Conservation (phyloP, 148 eudicot species). For the Rhododendron williamsianum region DNA sequence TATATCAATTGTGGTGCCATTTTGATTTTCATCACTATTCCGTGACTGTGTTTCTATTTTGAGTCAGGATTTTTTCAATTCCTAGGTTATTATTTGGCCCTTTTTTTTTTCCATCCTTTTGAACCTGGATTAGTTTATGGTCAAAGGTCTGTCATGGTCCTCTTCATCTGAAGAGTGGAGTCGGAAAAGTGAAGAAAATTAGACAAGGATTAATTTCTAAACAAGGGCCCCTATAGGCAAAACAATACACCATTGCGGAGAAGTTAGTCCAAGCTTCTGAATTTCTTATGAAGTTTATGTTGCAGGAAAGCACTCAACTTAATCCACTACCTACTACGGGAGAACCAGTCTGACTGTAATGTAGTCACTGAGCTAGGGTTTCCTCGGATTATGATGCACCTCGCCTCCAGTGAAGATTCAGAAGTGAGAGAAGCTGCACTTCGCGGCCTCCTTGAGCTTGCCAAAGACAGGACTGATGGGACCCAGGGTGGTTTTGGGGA, state of each 20-base stretch:
- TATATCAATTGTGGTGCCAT: background rate
- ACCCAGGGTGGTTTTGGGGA: conserved; percentile 20
- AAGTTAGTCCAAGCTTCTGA: background rate
- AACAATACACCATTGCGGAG: background rate
- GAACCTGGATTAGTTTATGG: background rate
- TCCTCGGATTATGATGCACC: conserved; percentile 73
- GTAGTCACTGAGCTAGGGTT: conserved; percentile 68
- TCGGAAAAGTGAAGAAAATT: background rate
- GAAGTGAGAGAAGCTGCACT: conserved; percentile 86
- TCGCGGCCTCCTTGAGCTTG: conserved; percentile 63
- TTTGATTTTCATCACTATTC: background rate
- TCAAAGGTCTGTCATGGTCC: background rate
- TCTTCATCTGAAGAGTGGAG: background rate
- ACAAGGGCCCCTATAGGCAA: background rate
- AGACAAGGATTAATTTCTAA: background rate
- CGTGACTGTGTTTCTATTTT: background rate
- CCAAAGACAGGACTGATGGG: conserved; percentile 29
- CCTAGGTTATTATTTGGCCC: background rate
- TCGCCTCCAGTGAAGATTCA: conserved; percentile 65
- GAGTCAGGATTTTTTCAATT: background rate
- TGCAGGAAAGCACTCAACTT: conserved; percentile 96
- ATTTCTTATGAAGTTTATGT: background rate
- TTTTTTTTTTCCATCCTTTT: background rate
- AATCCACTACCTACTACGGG: conserved; percentile 69
- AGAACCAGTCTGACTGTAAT: conserved; percentile 48